Evolutionary conservation across 441 rosid genomes (phyloP).

Genomic region (Gossypium davidsonii): DNA sequence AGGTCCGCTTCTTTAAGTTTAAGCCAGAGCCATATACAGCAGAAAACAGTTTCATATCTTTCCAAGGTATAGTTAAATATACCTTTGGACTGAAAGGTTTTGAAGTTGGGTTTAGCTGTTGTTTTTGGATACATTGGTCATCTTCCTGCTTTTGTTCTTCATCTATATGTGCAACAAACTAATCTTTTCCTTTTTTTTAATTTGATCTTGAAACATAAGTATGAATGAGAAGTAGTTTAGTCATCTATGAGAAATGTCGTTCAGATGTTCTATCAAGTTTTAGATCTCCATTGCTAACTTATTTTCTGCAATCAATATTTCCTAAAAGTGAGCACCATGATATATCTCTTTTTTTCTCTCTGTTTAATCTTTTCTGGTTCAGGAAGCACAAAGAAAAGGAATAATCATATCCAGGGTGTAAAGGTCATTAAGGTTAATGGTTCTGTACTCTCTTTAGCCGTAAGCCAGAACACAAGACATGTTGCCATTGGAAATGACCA

Average conservation of each 20-base stretch:
- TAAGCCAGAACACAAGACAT: slow-evolving; percentile 43
- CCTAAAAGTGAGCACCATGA: background rate
- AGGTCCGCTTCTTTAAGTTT: slow-evolving; percentile 76
- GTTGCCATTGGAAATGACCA: slow-evolving; percentile 77
- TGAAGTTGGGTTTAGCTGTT: background rate
- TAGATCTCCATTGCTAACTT: background rate
- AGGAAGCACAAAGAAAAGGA: slow-evolving; percentile 74
- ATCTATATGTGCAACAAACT: background rate
- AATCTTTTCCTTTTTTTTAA: background rate
- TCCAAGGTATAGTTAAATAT: slow-evolving; percentile 39
- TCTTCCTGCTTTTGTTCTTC: background rate
- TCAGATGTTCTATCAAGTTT: background rate
- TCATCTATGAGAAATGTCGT: background rate
- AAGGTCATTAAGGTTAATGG: slow-evolving; percentile 68
- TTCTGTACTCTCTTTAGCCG: slow-evolving; percentile 48
- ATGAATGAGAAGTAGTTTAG: background rate
- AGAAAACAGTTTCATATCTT: slow-evolving; percentile 59
- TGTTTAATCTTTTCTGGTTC: slow-evolving; percentile 21
- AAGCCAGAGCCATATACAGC: slow-evolving; percentile 66
- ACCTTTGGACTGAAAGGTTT: slow-evolving; percentile 4
- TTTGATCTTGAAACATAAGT: background rate
- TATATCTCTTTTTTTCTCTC: background rate
- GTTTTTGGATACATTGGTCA: background rate
- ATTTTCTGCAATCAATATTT: background rate
- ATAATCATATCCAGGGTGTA: slow-evolving; percentile 53